A percentile compares a stretch with the other conserved stretches of the same genome.
These are phyloP conservation scores for Persicaria maculosa DNA, from an alignment of 148 eudicot species.

Conservation along the genomic window DNA sequence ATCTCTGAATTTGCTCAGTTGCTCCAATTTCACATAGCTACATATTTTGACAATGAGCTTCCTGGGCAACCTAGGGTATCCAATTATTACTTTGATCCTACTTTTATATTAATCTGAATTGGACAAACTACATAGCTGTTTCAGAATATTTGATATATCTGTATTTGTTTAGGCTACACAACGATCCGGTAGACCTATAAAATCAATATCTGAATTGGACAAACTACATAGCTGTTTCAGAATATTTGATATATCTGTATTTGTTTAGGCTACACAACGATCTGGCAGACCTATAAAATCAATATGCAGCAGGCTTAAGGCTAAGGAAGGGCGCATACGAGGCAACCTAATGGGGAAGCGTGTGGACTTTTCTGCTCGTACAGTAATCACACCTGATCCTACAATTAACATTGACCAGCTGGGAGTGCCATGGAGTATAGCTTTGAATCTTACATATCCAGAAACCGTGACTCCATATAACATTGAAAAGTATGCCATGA, in stretches of 20 bases:
- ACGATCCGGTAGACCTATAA: constrained; percentile 93
- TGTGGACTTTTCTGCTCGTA: constrained; percentile 97
- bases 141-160: background rate
- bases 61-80: constrained; percentile 98
- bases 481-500: constrained; percentile 62
- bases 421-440: constrained; percentile 99
- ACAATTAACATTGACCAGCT: constrained; percentile 89
- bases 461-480: constrained; percentile 98
- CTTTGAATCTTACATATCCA: constrained; percentile 97
- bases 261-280: constrained; percentile 81
- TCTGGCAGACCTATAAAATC: constrained; percentile 99
- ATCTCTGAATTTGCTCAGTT: constrained; percentile 93
- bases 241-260: constrained; percentile 6
- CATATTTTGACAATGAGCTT: constrained; percentile 95
- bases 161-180: constrained; percentile 70
- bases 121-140: background rate
- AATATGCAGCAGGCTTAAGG: constrained; percentile 91
- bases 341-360: constrained; percentile 99
- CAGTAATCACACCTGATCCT: constrained; percentile 99
- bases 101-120: background rate
- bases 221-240: background rate
- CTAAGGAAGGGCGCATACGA: constrained; percentile 96
- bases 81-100: constrained; percentile 1
- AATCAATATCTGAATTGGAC: constrained; percentile 46
- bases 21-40: constrained; percentile 94